Evolutionary conservation across 2,329 filamentous ascomycete genomes (phyloP).

Genomic region (Cyclaneusma minus): DNA sequence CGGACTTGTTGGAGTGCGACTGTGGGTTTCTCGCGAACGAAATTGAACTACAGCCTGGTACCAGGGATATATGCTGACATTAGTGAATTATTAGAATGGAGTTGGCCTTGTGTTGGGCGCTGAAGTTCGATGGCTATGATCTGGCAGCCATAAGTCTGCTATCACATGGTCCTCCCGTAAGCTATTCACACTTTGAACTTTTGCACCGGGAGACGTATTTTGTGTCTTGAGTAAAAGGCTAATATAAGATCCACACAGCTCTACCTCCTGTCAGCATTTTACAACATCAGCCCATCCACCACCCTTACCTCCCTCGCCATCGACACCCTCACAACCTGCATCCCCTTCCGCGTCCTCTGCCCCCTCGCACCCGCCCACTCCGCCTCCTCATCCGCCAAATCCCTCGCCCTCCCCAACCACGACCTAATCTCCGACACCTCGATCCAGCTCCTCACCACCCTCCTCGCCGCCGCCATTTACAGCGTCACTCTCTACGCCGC

Average conservation of each 20-base stretch:
- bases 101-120: conserved; percentile 57
- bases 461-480: conserved; percentile 61
- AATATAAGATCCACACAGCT: too few relatives aligned
- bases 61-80: conserved; percentile 3
- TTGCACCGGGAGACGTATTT: too few relatives aligned
- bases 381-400: conserved; percentile 25
- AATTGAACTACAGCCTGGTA: background rate
- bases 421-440: conserved; percentile 47
- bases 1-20: conserved; percentile 20
- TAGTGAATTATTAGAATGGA: conserved; percentile 40
- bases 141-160: conserved; percentile 50
- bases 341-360: conserved; percentile 65
- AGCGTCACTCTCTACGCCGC: conserved; percentile 54
- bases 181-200: conserved; percentile 14
- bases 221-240: too few relatives aligned
- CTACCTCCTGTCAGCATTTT: conserved; percentile 66
- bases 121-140: conserved; percentile 60
- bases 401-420: conserved; percentile 35
- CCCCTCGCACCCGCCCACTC: conserved; percentile 49
- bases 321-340: conserved; percentile 50
- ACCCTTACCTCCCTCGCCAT: conserved; percentile 47
- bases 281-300: conserved; percentile 47
- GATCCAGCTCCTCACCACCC: conserved; percentile 47
- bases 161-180: conserved; percentile 56
- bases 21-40: conserved; percentile 21